Percentiles rank a stretch among this genome's conserved stretches.
phyloP scores from a whole-genome alignment of 164 flowering plant species.

The Berberis vulgaris region DNA sequence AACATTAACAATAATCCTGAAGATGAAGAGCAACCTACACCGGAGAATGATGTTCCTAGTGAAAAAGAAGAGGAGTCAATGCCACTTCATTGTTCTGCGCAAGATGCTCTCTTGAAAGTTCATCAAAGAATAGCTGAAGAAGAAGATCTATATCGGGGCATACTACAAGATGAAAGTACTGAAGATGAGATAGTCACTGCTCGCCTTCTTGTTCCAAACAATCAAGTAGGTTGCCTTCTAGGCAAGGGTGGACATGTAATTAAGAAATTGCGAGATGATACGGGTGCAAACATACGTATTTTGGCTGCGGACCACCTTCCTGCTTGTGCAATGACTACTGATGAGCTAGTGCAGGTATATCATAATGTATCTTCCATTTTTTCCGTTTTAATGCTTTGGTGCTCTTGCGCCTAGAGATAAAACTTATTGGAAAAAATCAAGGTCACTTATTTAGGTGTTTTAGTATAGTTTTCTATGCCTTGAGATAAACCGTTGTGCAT shows the following conservation, averaged over 20 bases:
- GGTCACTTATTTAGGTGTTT: no score
- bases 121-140: slow-evolving; percentile 55
- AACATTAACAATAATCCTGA: slow-evolving; percentile 8
- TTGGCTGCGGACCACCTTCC: slow-evolving; percentile 58
- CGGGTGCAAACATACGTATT: slow-evolving; percentile 63
- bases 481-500: no score
- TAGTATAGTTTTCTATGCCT: no score
- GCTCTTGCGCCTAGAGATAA: background rate
- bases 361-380: background rate
- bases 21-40: slow-evolving; percentile 8
- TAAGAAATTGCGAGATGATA: slow-evolving; percentile 55
- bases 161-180: slow-evolving; percentile 30
- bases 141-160: slow-evolving; percentile 35
- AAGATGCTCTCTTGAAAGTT: slow-evolving; percentile 66
- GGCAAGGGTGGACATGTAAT: slow-evolving; percentile 68
- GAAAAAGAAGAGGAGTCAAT: slow-evolving; percentile 29
- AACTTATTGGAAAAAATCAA: no score
- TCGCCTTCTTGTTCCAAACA: slow-evolving; percentile 59
- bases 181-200: slow-evolving; percentile 33
- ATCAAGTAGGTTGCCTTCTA: slow-evolving; percentile 66
- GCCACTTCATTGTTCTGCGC: slow-evolving; percentile 56
- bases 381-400: background rate
- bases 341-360: slow-evolving; percentile 67
- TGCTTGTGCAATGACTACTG: slow-evolving; percentile 51
- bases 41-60: slow-evolving; percentile 9